Evolutionary conservation across 208 protist species (phyloP), one percentile per base, ranked within the genome.

Genomic region (Crithidia sp.): DNA sequence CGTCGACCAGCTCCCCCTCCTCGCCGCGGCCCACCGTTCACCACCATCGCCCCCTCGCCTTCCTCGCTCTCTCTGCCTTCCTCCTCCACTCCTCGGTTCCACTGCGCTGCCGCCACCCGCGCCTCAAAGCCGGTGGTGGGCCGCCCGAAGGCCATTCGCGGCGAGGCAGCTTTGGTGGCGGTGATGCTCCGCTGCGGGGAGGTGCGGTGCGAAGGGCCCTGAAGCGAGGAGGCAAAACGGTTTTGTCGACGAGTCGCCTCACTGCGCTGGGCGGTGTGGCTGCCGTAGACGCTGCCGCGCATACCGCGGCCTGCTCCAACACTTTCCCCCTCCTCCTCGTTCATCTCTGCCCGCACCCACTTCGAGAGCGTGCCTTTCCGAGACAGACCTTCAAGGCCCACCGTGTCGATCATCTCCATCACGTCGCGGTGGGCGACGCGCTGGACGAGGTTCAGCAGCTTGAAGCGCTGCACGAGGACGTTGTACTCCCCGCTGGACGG

Each of bases 371-470:
- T 73, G n/a, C 83, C 82, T 54, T 92, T 92, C 61, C 78, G 91
- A 5, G 77, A 60, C 4, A 97, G 57, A 2, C 83, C 85, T 8
- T 95, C 93, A 5, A 95, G 66, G 0, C 93, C 93, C 6, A 95
- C 81, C 5, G 83, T 89, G 43, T 92, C 82, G 44, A 97, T 85
- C 81, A 97, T 86, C 64, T 94, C 88, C 50, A 85, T 73, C 52
- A 97, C 89, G 59, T 97, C 93, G 13, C 77, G 79, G 54, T 94
- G 89, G 2, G 93, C 93, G 19, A 97, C 85, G 0, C 86, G 85
- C 76, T 95, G 93, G 19, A 95, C 93, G 40, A 97, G 74, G 36
- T 87, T 88, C 14, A 97, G 76, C 64, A 95, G 71, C 71, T 95
- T 97, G 66, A 97, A 97, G 53, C 93, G 87, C 63, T 95, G 86